Evolutionary conservation across 768 basidiomycete genomes (phyloP), one percentile per base, ranked within the genome.

Genomic region (Serendipita sp.): DNA sequence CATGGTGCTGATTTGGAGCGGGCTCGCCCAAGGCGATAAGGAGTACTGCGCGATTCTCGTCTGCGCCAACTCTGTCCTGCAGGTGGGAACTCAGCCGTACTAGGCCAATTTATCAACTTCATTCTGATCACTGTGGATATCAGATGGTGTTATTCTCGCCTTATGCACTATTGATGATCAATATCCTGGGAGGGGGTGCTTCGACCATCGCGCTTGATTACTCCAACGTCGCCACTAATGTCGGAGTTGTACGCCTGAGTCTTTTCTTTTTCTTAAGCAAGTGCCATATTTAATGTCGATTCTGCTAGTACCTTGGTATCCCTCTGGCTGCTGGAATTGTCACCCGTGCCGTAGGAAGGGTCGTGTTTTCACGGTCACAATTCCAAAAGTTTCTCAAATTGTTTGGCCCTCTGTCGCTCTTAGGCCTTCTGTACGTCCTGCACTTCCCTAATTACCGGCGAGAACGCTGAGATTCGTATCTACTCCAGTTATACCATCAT

Each of bases 281-380:
- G 16, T 58, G 14, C 38, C 2, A 3, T 28, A 9, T n/a, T n/a
- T n/a, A n/a, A n/a, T n/a, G n/a, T n/a, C n/a, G n/a, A n/a, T n/a
- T n/a, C n/a, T n/a, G n/a, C n/a, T 68, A 87, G 85, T 90, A 89
- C 71, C 81, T 91, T 51, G 90, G 89, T 3, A 91, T 92, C 34
- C 90, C 89, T 1, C 77, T 92, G 2, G 77, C 72, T 0, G 83
- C 83, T 0, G 90, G 88, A 2, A 66, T 89, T 14, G 41, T 82
- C n/a, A 92, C 89, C 0, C 80, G 90, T 2, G 81, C 79, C 65
- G 53, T 71, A 26, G 73, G 85, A 20, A 79, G 82, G 68, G 67
- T 66, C 16, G 33, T 79, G 2, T 72, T 76, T 2, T 74, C 77
- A 43, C 79, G 76, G 33, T 63, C 68, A 2, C 81, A 80, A 69